These are phyloP conservation scores for Inosperma sp. DNA, from an alignment of 768 basidiomycete species.

Conservation along the genomic window DNA sequence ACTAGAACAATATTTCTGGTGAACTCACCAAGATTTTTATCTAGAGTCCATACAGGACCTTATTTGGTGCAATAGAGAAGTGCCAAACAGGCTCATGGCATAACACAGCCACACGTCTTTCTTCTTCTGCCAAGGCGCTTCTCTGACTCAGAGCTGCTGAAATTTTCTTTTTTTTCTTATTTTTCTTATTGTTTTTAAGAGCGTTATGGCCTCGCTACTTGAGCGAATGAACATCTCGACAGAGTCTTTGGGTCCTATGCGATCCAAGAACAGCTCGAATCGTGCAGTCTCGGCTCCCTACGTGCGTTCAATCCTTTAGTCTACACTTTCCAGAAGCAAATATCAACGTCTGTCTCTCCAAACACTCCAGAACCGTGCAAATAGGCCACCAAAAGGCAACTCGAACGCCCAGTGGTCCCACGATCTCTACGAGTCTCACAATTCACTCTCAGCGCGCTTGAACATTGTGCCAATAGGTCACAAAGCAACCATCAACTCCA, in stretches of 20 bases:
- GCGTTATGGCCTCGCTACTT: constrained; percentile 51
- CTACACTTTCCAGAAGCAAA: constrained; percentile 17
- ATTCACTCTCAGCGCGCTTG: constrained; percentile 59
- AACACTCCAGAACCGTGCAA: constrained; percentile 42
- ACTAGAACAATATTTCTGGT: too few species aligned
- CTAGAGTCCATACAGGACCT: too few species aligned
- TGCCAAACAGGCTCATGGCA: constrained; percentile 10
- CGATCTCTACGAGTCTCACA: constrained; percentile 60
- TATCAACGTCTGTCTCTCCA: constrained; percentile 14
- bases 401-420: constrained; percentile 66
- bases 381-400: constrained; percentile 60
- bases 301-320: constrained; percentile 39
- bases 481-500: constrained; percentile 46
- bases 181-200: neutral
- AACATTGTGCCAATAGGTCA: constrained; percentile 40
- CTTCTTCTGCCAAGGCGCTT: constrained; percentile 10
- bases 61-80: constrained; percentile 1
- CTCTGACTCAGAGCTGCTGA: constrained; percentile 1
- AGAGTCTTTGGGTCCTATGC: constrained; percentile 42
- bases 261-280: constrained; percentile 36
- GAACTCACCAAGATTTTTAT: too few species aligned
- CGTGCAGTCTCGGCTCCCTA: constrained; percentile 47
- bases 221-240: constrained; percentile 51
- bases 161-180: constrained; percentile 7
- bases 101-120: constrained; percentile 15